Evolutionary conservation across 495 filamentous ascomycete species (phyloP).

Genomic region (Neurospora sp.): DNA sequence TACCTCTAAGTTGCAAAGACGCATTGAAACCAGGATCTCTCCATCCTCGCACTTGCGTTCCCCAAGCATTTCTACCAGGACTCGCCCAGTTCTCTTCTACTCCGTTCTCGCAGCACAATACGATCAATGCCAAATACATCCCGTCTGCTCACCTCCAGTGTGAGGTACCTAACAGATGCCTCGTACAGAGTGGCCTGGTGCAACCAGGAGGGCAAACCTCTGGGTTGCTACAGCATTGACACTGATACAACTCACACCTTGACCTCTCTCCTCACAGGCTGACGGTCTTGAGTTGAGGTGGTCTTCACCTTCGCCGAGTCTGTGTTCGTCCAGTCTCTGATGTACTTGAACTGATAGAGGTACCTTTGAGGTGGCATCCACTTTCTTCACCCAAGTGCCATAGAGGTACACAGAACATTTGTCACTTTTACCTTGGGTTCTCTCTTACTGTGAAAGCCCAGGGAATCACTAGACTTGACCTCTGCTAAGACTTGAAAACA

Average conservation of each 20-base stretch:
- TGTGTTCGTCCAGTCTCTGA: neutral
- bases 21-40: neutral
- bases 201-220: neutral
- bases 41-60: neutral
- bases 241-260: neutral
- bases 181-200: neutral
- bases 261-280: neutral
- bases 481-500: neutral
- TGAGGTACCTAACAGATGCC: neutral
- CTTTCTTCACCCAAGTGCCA: neutral
- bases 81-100: neutral
- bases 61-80: neutral
- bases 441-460: neutral
- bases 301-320: neutral
- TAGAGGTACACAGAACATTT: neutral
- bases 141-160: neutral
- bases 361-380: neutral
- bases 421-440: neutral
- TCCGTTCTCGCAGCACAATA: neutral
- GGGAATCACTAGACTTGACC: neutral
- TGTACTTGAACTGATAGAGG: neutral
- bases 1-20: neutral
- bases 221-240: neutral
- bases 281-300: neutral
- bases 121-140: neutral